Percentiles rank a stretch among this genome's conserved stretches.
These are phyloP conservation scores for Suillus brevipes DNA, from an alignment of 768 basidiomycete species.

Conservation along the genomic window DNA sequence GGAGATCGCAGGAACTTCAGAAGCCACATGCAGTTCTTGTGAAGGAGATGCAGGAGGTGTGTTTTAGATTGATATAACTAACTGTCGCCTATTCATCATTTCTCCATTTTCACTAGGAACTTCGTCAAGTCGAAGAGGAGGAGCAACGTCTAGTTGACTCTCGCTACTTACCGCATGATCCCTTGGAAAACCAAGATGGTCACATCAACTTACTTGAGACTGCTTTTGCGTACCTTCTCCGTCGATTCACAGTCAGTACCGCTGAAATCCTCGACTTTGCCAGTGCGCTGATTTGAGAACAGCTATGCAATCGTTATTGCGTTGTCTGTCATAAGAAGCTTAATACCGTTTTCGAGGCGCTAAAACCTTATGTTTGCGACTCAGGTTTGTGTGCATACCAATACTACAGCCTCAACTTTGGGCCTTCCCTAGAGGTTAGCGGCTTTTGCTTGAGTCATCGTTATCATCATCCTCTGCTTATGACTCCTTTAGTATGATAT, in stretches of 20 bases:
- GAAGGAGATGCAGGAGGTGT: slow-evolving; percentile 32
- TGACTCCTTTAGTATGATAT: slow-evolving; percentile 59
- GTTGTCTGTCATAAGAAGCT: slow-evolving; percentile 72
- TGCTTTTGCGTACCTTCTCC: slow-evolving; percentile 64
- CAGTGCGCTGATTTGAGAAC: slow-evolving; percentile 2
- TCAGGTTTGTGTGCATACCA: slow-evolving; percentile 67
- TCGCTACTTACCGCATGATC: slow-evolving; percentile 56
- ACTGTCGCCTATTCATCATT: not conserved
- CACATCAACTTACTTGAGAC: slow-evolving; percentile 60
- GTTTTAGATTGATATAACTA: slow-evolving; percentile 1
- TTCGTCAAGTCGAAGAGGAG: slow-evolving; percentile 41
- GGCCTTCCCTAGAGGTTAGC: slow-evolving; percentile 65
- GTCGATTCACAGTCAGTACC: slow-evolving; percentile 55
- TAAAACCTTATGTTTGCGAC: slow-evolving; percentile 76
- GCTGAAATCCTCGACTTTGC: not conserved
- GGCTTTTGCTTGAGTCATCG: not conserved
- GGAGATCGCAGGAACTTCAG: slow-evolving; percentile 48
- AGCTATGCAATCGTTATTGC: slow-evolving; percentile 71
- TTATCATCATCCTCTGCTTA: not conserved
- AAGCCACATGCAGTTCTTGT: slow-evolving; percentile 41
- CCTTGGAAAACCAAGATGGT: slow-evolving; percentile 37
- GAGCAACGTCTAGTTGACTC: slow-evolving; percentile 41
- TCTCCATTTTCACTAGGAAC: slow-evolving; percentile 9
- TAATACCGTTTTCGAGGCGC: slow-evolving; percentile 50
- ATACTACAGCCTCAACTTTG: slow-evolving; percentile 64